Evolutionary conservation across 2,329 filamentous ascomycete species (phyloP), one percentile per base, ranked within the genome.

Genomic region (Hypoxylon sp.): DNA sequence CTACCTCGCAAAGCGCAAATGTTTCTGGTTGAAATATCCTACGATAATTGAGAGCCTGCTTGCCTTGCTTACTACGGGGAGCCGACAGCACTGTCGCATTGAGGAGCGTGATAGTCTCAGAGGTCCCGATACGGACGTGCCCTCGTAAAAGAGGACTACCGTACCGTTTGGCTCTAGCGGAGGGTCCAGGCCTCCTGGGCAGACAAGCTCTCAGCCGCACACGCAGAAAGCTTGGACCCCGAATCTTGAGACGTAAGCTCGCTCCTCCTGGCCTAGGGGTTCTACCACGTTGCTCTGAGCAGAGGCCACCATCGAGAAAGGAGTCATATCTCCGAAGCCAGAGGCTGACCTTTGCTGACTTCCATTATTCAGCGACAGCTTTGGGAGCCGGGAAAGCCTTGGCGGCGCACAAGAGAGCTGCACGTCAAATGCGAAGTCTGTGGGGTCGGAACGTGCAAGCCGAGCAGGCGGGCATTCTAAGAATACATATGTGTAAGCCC

Each of bases 151-250:
- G n/a, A n/a, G 43, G n/a, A 27, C 29, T 10, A 51, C 17, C 15
- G 23, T 17, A n/a, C n/a, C n/a, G n/a, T 31, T 37, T 53, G 35
- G 48, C 43, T 15, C 29, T 29, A 15, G 29, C 46, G 42, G 55
- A 35, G 31, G 31, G n/a, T 10, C 13, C n/a, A 17, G 17, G n/a
- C n/a, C n/a, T 35, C 31, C 31, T 15, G 31, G 29, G 29, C 29
- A 31, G 15, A 3, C 8, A 4, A 7, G 37, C 27, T 52, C 38
- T 60, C 52, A 63, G 52, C 57, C 56, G 55, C 53, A 55, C 46
- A 26, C 31, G n/a, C 31, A 35, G 31, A 4, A 35, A 7, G 15
- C 7, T 35, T 40, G n/a, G 27, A 24, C 48, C 49, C 48, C 37
- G 17, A 17, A 43, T 40, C 17, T 31, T 52, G 42, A 55, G 29